Conservation (phyloP, 768 basidiomycete genomes). For the Termitomyces sp. region DNA sequence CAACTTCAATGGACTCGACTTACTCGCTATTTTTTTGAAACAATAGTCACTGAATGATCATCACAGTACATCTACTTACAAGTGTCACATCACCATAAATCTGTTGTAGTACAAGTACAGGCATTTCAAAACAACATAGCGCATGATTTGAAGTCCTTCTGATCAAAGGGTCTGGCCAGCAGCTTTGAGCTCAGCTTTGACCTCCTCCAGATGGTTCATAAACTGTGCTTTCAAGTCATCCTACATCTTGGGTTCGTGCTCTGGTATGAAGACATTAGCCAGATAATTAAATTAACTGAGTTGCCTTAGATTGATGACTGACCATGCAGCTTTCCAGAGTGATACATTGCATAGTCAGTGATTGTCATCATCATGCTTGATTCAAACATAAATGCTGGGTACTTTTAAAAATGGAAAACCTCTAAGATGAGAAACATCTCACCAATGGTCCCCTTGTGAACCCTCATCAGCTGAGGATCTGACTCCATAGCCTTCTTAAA, state of each 20-base stretch:
- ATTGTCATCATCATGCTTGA: slow-evolving; percentile 59
- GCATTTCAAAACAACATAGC: neutral
- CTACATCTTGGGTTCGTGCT: slow-evolving; percentile 52
- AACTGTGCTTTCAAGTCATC: slow-evolving; percentile 56
- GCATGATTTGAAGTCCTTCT: neutral
- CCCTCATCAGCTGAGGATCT: slow-evolving; percentile 45
- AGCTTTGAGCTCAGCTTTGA: slow-evolving; percentile 46
- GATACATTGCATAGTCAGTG: slow-evolving; percentile 61
- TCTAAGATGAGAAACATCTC: slow-evolving; percentile 8
- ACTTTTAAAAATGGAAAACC: neutral
- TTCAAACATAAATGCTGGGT: slow-evolving; percentile 60
- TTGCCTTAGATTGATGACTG: slow-evolving; percentile 10
- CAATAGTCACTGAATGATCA: neutral
- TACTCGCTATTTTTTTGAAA: neutral
- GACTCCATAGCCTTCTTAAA: slow-evolving; percentile 54
- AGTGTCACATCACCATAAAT: neutral
- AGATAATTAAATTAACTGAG: neutral
- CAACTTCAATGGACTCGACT: neutral
- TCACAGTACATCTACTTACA: too few species aligned
- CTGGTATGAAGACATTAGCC: neutral
- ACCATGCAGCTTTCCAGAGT: slow-evolving; percentile 58
- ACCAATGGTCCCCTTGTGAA: slow-evolving; percentile 54
- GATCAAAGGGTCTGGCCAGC: slow-evolving; percentile 21
- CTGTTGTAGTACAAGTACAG: neutral
- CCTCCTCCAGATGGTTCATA: slow-evolving; percentile 50